phyloP scores from a whole-genome alignment of 78 protist species.

The Blattamonas nauphoetae region DNA sequence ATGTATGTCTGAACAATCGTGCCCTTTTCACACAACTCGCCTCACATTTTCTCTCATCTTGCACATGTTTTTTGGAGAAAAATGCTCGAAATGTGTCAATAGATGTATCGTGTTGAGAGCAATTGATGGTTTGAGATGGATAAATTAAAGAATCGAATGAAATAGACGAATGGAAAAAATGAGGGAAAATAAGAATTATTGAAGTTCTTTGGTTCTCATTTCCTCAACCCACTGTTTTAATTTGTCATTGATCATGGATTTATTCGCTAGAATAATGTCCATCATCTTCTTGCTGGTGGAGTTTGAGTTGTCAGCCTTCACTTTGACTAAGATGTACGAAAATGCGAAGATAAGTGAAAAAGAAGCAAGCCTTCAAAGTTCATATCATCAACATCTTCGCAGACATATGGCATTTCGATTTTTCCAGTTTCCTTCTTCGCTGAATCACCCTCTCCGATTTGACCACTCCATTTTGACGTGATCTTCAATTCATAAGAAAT shows the following conservation, averaged over 20 bases:
- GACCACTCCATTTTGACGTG: background rate
- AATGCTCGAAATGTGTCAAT: too few relatives aligned
- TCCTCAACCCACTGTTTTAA: background rate
- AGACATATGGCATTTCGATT: background rate
- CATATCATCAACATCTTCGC: constrained; percentile 4
- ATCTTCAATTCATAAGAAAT: background rate
- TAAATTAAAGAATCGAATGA: too few relatives aligned
- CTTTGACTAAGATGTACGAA: background rate
- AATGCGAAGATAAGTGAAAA: background rate
- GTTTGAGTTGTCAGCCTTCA: background rate
- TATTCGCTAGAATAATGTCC: background rate
- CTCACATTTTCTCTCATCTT: too few relatives aligned
- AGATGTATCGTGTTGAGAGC: too few relatives aligned
- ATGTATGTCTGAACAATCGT: too few relatives aligned
- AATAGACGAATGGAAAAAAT: too few relatives aligned
- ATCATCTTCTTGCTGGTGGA: background rate
- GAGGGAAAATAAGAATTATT: too few relatives aligned
- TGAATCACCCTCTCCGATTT: background rate
- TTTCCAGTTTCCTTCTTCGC: background rate
- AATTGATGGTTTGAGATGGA: too few relatives aligned
- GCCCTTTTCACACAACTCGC: too few relatives aligned
- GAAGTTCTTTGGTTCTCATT: background rate
- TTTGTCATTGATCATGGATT: background rate
- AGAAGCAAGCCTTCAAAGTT: background rate
- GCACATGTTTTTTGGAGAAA: too few relatives aligned